Evolutionary conservation across 192 early-diverging fungal genomes (phyloP).

Genomic region (Podila clonocystis): DNA sequence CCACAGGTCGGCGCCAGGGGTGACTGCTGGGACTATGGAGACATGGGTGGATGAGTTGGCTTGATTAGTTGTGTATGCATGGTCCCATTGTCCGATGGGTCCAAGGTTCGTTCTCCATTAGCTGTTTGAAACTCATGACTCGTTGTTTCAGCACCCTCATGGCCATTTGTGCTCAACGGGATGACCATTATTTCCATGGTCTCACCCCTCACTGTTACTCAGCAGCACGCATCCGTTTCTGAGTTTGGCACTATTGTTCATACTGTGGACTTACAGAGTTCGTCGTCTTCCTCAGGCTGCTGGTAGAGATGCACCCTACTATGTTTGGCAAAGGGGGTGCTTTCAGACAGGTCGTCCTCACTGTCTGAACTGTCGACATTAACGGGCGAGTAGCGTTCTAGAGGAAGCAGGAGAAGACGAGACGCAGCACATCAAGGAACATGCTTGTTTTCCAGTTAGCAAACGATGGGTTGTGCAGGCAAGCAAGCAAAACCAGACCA

Average conservation of each 20-base stretch:
- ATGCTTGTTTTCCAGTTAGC: too few species aligned
- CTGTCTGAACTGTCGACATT: constrained; percentile 35
- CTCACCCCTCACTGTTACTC: too few species aligned
- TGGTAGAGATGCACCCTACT: constrained; percentile 35
- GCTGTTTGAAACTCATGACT: too few species aligned
- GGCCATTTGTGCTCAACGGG: too few species aligned
- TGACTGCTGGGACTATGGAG: constrained; percentile 2
- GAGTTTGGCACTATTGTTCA: too few species aligned
- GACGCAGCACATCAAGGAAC: too few species aligned
- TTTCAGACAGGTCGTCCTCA: constrained; percentile 25
- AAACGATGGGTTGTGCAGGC: too few species aligned
- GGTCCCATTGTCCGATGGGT: too few species aligned
- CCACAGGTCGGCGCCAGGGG: constrained; percentile 48
- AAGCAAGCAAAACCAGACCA: neutral
- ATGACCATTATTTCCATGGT: too few species aligned
- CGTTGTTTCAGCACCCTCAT: too few species aligned
- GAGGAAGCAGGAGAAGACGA: neutral
- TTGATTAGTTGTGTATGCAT: neutral
- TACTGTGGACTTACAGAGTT: constrained; percentile 27
- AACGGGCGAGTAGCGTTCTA: constrained; percentile 38
- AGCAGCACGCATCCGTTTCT: too few species aligned
- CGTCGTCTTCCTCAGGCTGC: constrained; percentile 42
- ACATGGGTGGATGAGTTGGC: too few species aligned
- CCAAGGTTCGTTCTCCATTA: neutral
- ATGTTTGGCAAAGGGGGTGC: constrained; percentile 47